Base-by-base conservation (phyloP, 129 eudicot genomes). In the Flaveria trinervia region DNA sequence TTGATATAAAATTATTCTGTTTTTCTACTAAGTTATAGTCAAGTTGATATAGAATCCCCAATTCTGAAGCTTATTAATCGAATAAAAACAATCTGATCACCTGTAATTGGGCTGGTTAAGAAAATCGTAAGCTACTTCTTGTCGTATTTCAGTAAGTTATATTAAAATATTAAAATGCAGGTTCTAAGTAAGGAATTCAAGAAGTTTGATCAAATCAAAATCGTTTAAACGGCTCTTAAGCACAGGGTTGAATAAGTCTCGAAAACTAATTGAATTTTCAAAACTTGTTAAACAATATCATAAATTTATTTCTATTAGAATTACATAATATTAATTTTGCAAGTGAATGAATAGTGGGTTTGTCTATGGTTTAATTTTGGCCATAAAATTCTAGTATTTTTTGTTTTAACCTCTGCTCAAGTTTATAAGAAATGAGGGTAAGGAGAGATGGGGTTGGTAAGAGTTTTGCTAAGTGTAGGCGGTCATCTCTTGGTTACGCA, bases 11-110 rank as follows among this genome's bases (percentile, higher is more conserved):
- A 39, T 22, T 39, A 23, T 73, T 18, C 44, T n/a, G 4, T 23
- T 25, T 60, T 60, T 7, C 30, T 69, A 46, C 39, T 69, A 69
- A 69, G 2, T 7, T 69, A 69, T 48, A 11, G n/a, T 45, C 20
- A 26, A 69, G 55, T 50, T 28, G 74, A 70, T 70, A 46, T 70
- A 70, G 10, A 25, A 69, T 46, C 60, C 74, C 60, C 44, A 70
- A 14, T 46, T 70, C 60, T 14, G 15, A 22, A 41, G 49, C 60
- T 70, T 70, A 48, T 44, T 70, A 46, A 69, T 10, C 7, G 1
- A 22, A 70, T 45, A 45, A 43, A 44, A 44, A 65, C 36, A 45
- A 68, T 18, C 16, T 5, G 12, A 45, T 44, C 17, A 44, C 30
- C 16, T 50, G 20, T 22, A 39, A 68, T 1, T 22, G 39, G 39